Percentiles rank a stretch among this genome's conserved stretches.
Conservation (phyloP, 2,329 filamentous ascomycete species). For the Phialophora tarda region DNA sequence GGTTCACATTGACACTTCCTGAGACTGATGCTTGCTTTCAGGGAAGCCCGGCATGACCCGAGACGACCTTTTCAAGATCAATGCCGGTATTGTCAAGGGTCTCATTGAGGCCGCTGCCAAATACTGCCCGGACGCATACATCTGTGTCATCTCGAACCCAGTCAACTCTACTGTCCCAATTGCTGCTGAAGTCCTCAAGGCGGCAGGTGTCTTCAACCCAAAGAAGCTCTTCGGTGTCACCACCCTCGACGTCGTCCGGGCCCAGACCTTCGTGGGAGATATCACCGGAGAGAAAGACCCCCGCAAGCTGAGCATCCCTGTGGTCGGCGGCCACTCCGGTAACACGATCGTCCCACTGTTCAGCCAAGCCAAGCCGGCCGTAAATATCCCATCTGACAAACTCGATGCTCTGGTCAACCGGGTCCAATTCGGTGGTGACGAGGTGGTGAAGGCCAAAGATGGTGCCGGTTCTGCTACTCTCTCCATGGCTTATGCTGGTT, state of each 20-base stretch:
- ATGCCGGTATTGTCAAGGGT: slow-evolving; percentile 95
- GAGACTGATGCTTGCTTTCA: slow-evolving; percentile 49
- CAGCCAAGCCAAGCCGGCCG: slow-evolving; percentile 81
- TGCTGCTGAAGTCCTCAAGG: slow-evolving; percentile 94
- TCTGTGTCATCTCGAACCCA: slow-evolving; percentile 98
- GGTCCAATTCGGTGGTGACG: slow-evolving; percentile 96
- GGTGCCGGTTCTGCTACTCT: slow-evolving; percentile 88
- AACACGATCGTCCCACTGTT: slow-evolving; percentile 98
- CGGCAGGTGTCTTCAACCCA: slow-evolving; percentile 88
- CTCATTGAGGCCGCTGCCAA: slow-evolving; percentile 88
- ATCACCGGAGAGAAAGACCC: slow-evolving; percentile 82
- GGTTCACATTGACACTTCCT: slow-evolving; percentile 1
- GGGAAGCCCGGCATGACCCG: slow-evolving; percentile 99
- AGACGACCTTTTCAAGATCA: slow-evolving; percentile 99
- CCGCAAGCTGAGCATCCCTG: slow-evolving; percentile 81
- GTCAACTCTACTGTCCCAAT: slow-evolving; percentile 99
- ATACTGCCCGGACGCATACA: slow-evolving; percentile 87
- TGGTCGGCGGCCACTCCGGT: slow-evolving; percentile 95
- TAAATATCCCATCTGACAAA: slow-evolving; percentile 85
- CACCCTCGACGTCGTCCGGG: slow-evolving; percentile 96
- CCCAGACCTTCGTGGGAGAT: slow-evolving; percentile 92
- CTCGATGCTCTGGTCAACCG: slow-evolving; percentile 89
- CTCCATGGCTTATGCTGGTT: slow-evolving; percentile 95
- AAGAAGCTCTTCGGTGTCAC: slow-evolving; percentile 98
- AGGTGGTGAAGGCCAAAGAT: slow-evolving; percentile 94